Evolutionary conservation across 2,329 filamentous ascomycete genomes (phyloP).

Genomic region (Paradendryphiella salina): DNA sequence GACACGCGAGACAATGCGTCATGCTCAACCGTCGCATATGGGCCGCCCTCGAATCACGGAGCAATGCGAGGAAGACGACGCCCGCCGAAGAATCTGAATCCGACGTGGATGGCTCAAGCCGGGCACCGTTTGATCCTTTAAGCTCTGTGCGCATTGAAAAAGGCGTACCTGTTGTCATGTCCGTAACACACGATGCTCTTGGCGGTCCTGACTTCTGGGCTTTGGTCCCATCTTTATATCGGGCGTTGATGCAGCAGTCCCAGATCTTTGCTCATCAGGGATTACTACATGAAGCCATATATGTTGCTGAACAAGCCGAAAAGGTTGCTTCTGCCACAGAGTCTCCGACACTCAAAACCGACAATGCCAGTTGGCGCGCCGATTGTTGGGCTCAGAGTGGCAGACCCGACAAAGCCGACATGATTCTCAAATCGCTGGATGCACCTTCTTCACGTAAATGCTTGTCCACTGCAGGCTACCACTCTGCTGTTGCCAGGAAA

Average conservation of each 20-base stretch:
- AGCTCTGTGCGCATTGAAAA: constrained; percentile 38
- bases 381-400: constrained; percentile 57
- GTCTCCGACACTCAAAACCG: constrained; percentile 59
- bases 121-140: constrained; percentile 30
- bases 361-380: constrained; percentile 51
- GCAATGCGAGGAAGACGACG: constrained; percentile 23
- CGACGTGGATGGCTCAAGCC: constrained; percentile 22
- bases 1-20: constrained; percentile 55
- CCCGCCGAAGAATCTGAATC: constrained; percentile 18
- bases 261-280: constrained; percentile 81
- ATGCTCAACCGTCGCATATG: constrained; percentile 56
- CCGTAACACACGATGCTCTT: constrained; percentile 50
- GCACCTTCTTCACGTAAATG: constrained; percentile 46
- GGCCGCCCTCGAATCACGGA: constrained; percentile 55
- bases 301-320: constrained; percentile 82
- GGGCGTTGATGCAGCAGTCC: constrained; percentile 72
- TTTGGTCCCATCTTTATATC: constrained; percentile 73
- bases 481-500: constrained; percentile 55
- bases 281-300: constrained; percentile 83
- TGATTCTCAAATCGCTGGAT: constrained; percentile 59
- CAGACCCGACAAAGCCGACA: constrained; percentile 53
- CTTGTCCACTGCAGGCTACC: constrained; percentile 57
- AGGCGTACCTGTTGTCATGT: constrained; percentile 42
- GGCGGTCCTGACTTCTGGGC: constrained; percentile 76
- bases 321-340: constrained; percentile 72